Conservation (phyloP, 257 asterid species). For the Eucommia ulmoides region DNA sequence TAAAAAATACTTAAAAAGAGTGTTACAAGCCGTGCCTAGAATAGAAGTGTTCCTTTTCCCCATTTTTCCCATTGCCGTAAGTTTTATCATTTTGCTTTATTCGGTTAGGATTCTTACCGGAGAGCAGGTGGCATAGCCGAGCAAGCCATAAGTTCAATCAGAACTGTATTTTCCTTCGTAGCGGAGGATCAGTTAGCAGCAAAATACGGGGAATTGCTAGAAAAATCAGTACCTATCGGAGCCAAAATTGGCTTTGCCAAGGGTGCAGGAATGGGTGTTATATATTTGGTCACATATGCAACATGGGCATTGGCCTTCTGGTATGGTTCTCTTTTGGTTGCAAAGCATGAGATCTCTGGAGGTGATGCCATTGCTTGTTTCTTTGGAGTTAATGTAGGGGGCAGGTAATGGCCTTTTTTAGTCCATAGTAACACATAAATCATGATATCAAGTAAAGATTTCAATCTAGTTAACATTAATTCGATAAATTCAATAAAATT, state of each 20-base stretch:
- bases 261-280: constrained; percentile 74
- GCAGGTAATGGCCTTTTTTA: constrained; percentile 33
- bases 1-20: too few relatives aligned
- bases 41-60: neutral
- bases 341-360: constrained; percentile 33
- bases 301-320: constrained; percentile 96
- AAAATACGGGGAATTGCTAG: constrained; percentile 37
- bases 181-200: constrained; percentile 65
- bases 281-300: constrained; percentile 61
- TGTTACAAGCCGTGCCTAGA: too few relatives aligned
- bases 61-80: neutral
- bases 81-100: neutral
- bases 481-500: too few relatives aligned
- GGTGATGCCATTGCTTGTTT: constrained; percentile 83
- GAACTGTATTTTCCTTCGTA: constrained; percentile 72
- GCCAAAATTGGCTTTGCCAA: constrained; percentile 71
- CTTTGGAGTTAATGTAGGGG: constrained; percentile 79
- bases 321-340: constrained; percentile 65
- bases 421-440: neutral
- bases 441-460: too few relatives aligned
- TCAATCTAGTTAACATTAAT: too few relatives aligned
- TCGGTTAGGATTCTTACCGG: constrained; percentile 53
- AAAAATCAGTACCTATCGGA: constrained; percentile 45
- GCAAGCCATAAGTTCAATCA: constrained; percentile 63
- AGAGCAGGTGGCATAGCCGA: constrained; percentile 73